These are phyloP conservation scores for Corylus americana DNA, from an alignment of 306 rosid genomes.

Conservation along the genomic window DNA sequence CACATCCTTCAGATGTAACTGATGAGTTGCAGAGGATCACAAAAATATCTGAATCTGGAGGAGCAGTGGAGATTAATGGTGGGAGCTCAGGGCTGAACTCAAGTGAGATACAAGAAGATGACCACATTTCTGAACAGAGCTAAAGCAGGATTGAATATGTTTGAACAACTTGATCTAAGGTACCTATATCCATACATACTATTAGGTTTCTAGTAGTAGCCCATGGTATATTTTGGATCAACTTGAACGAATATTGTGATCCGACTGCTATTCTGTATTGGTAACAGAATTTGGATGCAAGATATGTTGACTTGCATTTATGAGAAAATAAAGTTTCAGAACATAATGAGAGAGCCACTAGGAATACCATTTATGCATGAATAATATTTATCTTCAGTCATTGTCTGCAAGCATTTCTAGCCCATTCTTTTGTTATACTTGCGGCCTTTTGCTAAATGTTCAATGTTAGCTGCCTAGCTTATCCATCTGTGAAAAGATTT, in stretches of 20 bases:
- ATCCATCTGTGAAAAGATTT: not conserved
- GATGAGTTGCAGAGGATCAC: slow-evolving; percentile 52
- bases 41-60: slow-evolving; percentile 57
- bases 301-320: not conserved
- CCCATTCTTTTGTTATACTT: not conserved
- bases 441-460: not conserved
- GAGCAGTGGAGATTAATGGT: slow-evolving; percentile 32
- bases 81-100: slow-evolving; percentile 36
- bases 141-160: not conserved
- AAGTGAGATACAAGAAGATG: slow-evolving; percentile 60
- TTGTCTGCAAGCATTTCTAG: not conserved
- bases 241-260: not conserved
- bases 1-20: slow-evolving; percentile 45
- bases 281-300: slow-evolving; percentile 13
- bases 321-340: slow-evolving; percentile 17
- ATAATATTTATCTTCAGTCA: not conserved
- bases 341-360: not conserved
- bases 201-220: slow-evolving; percentile 17
- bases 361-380: too few relatives aligned
- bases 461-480: not conserved
- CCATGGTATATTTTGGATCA: not conserved
- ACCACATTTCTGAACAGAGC: not conserved
- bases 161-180: not conserved
- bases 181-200: not conserved
- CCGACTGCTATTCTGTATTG: slow-evolving; percentile 8